Evolutionary conservation across 2,329 filamentous ascomycete species (phyloP).

Genomic region (Colletotrichum spaethianum): DNA sequence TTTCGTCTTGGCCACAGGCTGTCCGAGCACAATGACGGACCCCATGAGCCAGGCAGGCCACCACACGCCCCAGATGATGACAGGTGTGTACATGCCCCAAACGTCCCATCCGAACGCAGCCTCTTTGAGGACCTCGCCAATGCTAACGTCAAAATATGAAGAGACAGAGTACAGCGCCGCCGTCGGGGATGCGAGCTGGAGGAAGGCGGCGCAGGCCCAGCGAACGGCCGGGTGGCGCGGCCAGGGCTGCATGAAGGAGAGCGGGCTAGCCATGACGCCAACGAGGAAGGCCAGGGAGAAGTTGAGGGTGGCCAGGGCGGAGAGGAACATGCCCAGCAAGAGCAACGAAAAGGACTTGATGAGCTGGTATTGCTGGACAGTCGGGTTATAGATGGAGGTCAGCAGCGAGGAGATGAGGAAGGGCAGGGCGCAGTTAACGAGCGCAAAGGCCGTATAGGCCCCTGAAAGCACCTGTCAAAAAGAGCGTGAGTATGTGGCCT

Average conservation of each 20-base stretch:
- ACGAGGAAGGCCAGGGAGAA: conserved; percentile 92
- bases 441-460: conserved; percentile 71
- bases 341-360: conserved; percentile 95
- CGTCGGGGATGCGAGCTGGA: conserved; percentile 75
- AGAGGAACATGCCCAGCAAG: conserved; percentile 90
- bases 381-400: conserved; percentile 65
- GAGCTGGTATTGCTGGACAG: conserved; percentile 80
- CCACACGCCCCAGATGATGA: conserved; percentile 96
- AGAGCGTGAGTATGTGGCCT: not conserved
- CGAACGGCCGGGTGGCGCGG: conserved; percentile 55
- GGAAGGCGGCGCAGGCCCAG: conserved; percentile 62
- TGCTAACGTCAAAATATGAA: conserved; percentile 53
- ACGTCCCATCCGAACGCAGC: conserved; percentile 92
- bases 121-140: conserved; percentile 75
- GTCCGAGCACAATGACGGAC: conserved; percentile 66
- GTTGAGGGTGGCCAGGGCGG: conserved; percentile 93
- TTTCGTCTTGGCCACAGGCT: conserved; percentile 9
- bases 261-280: conserved; percentile 82
- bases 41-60: conserved; percentile 91
- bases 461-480: conserved; percentile 31
- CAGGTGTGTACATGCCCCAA: conserved; percentile 89
- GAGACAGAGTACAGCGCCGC: conserved; percentile 66
- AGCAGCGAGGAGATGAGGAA: conserved; percentile 69
- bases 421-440: conserved; percentile 70
- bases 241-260: conserved; percentile 79